Base-by-base conservation (phyloP, 164 flowering plant genomes). In the Vitis amurensis region DNA sequence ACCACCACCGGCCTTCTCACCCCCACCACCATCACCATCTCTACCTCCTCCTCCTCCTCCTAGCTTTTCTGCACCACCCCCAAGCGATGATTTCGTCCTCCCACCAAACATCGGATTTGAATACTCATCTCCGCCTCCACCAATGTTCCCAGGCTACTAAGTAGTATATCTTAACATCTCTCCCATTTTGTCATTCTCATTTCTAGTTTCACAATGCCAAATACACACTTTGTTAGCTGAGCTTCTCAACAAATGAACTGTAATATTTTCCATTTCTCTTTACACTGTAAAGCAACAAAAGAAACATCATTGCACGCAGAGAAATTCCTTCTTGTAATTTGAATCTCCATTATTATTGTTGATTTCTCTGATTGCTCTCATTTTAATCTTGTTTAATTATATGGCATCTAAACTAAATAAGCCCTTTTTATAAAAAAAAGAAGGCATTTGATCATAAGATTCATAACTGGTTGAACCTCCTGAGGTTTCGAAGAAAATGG, bases 91-190 rank as follows among this genome's bases (percentile, higher is more conserved):
- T 19, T 16, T 82, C 29, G 19, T 55, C 63, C 81, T 83, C 31
- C 88, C 87, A 44, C 83, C 84, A 55, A 71, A 37, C 63, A 13
- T 77, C 11, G 91, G 91, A 1, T 47, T 70, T 51, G 68, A 72
- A 3, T 86, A 86, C 72, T 52, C 80, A 4, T 88, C 91, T 10
- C 89, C 91, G 16, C 91, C 91, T 4, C 91, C 90, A 4, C 91
- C 91, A 50, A 61, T 80, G 57, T 80, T 81, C 77, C 82, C 68
- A 17, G 90, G 88, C 71, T 87, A 85, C 70, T 86, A 74, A 82
- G 53, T 59, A 67, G 52, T 59, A 47, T 53, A 67, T 9, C 44
- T 66, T 37, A 37, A 61, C 48, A n/a, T 48, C 29, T 11, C 61
- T 48, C 9, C 31, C 57, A 55, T 29, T 37, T 23, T 67, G 50